These are phyloP conservation scores for Jamesozyma piceae DNA, from an alignment of 805 yeast species.

Conservation along the genomic window DNA sequence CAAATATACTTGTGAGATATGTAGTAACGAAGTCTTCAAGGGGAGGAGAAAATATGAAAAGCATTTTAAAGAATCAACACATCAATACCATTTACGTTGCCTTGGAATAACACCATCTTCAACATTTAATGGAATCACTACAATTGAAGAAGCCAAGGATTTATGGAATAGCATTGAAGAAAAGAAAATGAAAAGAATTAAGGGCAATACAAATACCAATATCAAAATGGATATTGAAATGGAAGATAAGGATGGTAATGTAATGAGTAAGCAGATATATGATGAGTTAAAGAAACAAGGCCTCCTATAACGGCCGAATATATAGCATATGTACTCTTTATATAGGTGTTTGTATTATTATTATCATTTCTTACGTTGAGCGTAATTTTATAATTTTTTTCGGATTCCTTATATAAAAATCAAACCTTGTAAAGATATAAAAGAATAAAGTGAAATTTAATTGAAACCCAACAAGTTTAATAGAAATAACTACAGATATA, in stretches of 20 bases:
- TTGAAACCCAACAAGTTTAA: background rate
- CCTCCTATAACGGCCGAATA: slow-evolving; percentile 36
- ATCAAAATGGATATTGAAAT: slow-evolving; percentile 57
- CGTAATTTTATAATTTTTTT: no score
- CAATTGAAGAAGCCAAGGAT: slow-evolving; percentile 56
- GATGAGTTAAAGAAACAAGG: slow-evolving; percentile 85
- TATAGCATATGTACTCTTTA: background rate
- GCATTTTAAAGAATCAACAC: slow-evolving; percentile 69
- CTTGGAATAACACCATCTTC: slow-evolving; percentile 55
- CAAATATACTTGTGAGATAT: slow-evolving; percentile 71
- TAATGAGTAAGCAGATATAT: slow-evolving; percentile 75
- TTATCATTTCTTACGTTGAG: background rate
- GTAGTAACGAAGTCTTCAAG: slow-evolving; percentile 63
- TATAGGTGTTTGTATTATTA: background rate
- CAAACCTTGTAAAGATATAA: background rate
- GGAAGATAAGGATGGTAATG: slow-evolving; percentile 90
- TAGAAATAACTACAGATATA: background rate
- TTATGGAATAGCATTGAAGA: slow-evolving; percentile 42
- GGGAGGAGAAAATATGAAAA: slow-evolving; percentile 65
- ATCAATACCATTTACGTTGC: slow-evolving; percentile 61
- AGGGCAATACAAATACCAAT: slow-evolving; percentile 8
- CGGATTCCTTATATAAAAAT: background rate
- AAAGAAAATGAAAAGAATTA: slow-evolving; percentile 14
- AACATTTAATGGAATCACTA: slow-evolving; percentile 53
- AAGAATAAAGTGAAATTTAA: background rate